phyloP scores from a whole-genome alignment of 2,329 filamentous ascomycete species.

The Paraphoma sp. region DNA sequence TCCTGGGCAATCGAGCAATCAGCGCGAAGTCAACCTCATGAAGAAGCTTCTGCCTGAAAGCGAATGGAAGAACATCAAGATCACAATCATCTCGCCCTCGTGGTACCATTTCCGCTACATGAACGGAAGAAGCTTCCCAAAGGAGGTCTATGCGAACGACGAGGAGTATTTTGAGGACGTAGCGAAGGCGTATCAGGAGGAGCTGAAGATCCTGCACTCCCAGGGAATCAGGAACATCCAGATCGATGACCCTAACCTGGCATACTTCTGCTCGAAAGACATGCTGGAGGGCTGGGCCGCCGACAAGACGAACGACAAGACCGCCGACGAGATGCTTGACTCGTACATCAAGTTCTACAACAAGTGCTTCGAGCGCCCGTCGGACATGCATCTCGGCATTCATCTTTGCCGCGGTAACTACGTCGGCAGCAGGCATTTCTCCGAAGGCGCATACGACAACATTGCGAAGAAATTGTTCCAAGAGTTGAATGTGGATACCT shows the following conservation, averaged over 20 bases:
- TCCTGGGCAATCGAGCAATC: constrained; percentile 60
- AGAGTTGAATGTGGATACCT: constrained; percentile 49
- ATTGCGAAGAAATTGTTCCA: constrained; percentile 54
- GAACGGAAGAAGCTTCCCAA: constrained; percentile 56
- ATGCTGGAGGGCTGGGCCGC: constrained; percentile 54
- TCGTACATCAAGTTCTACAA: constrained; percentile 81
- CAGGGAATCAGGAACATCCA: constrained; percentile 57
- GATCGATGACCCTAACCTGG: constrained; percentile 58
- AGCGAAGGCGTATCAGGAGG: constrained; percentile 55
- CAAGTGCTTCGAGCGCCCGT: constrained; percentile 67
- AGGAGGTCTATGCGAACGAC: constrained; percentile 54
- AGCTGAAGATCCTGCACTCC: constrained; percentile 54
- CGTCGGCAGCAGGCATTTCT: constrained; percentile 55
- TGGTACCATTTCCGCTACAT: constrained; percentile 74
- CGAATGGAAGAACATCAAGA: constrained; percentile 70
- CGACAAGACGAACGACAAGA: constrained; percentile 71
- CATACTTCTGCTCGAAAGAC: constrained; percentile 49
- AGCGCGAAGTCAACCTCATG: constrained; percentile 66
- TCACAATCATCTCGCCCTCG: constrained; percentile 70
- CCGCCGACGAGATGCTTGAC: constrained; percentile 74
- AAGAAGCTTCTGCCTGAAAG: constrained; percentile 66
- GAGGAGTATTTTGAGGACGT: constrained; percentile 57
- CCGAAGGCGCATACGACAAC: constrained; percentile 55
- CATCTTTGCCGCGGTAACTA: constrained; percentile 70
- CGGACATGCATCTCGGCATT: constrained; percentile 77